These are phyloP conservation scores for Penicillium sp. DNA, from an alignment of 2,329 filamentous ascomycete genomes.

Conservation along the genomic window DNA sequence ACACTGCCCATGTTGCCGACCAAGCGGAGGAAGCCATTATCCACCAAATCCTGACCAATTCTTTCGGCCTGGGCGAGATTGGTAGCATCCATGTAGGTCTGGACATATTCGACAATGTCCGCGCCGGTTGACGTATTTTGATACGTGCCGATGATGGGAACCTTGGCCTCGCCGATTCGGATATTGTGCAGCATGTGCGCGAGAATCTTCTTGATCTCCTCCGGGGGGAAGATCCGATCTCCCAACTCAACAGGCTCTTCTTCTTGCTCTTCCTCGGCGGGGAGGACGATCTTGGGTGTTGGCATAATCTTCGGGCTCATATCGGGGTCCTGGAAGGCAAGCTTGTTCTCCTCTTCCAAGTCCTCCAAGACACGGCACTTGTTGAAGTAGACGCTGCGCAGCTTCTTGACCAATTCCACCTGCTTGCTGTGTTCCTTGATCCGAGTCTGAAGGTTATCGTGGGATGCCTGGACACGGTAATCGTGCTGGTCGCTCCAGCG, in stretches of 20 bases:
- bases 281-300: conserved; percentile 76
- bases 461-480: conserved; percentile 81
- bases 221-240: conserved; percentile 76
- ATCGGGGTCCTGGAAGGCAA: conserved; percentile 86
- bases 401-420: conserved; percentile 82
- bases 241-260: conserved; percentile 83
- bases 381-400: conserved; percentile 96
- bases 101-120: conserved; percentile 93
- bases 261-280: conserved; percentile 64
- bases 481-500: conserved; percentile 97
- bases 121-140: conserved; percentile 85
- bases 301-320: conserved; percentile 59
- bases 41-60: conserved; percentile 88
- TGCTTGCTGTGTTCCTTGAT: conserved; percentile 94
- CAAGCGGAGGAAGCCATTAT: conserved; percentile 78
- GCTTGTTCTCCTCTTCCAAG: conserved; percentile 95
- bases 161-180: conserved; percentile 84
- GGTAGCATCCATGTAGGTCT: conserved; percentile 76
- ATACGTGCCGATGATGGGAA: conserved; percentile 91
- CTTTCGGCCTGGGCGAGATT: conserved; percentile 88
- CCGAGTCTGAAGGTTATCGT: conserved; percentile 84
- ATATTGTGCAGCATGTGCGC: conserved; percentile 81
- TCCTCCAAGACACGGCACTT: conserved; percentile 96
- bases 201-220: conserved; percentile 87
- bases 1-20: conserved; percentile 92